These are phyloP conservation scores for Beverwykella pulmonaria DNA, from an alignment of 495 filamentous ascomycete species.

Conservation along the genomic window DNA sequence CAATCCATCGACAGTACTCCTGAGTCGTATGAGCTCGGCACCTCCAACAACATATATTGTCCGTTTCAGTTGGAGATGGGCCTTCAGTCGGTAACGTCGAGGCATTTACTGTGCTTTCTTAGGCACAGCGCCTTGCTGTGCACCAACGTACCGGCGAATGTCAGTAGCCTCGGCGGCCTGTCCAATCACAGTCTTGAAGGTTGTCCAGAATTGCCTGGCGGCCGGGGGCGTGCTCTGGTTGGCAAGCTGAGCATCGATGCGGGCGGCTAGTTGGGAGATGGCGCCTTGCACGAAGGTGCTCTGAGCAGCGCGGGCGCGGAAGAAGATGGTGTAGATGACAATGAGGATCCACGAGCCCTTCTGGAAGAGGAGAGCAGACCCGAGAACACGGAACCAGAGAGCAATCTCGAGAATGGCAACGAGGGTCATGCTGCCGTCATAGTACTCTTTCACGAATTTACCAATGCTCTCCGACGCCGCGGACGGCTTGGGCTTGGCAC, in stretches of 20 bases:
- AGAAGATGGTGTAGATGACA: slow-evolving; percentile 83
- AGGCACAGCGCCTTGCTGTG: slow-evolving; percentile 52
- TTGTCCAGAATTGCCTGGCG: slow-evolving; percentile 80
- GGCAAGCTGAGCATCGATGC: slow-evolving; percentile 77
- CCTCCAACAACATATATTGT: not conserved
- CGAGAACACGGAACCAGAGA: slow-evolving; percentile 81
- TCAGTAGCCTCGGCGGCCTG: slow-evolving; percentile 82
- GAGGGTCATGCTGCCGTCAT: slow-evolving; percentile 65
- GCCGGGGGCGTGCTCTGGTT: slow-evolving; percentile 85
- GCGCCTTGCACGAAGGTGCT: slow-evolving; percentile 87
- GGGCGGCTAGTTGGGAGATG: slow-evolving; percentile 69
- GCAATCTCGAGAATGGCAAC: slow-evolving; percentile 52
- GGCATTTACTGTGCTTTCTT: slow-evolving; percentile 57
- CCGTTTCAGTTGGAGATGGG: not conserved
- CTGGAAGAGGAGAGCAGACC: slow-evolving; percentile 79
- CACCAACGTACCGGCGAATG: slow-evolving; percentile 66
- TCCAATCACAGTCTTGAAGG: slow-evolving; percentile 69
- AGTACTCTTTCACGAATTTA: slow-evolving; percentile 95
- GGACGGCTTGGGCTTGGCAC: slow-evolving; percentile 62
- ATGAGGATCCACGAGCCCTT: slow-evolving; percentile 89
- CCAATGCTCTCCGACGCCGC: slow-evolving; percentile 76
- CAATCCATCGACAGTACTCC: not conserved
- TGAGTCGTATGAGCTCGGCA: not conserved
- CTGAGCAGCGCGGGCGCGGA: slow-evolving; percentile 86
- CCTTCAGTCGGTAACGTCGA: not conserved